Evolutionary conservation across 2,329 filamentous ascomycete species (phyloP).

Genomic region (Epichloe gansuensis): DNA sequence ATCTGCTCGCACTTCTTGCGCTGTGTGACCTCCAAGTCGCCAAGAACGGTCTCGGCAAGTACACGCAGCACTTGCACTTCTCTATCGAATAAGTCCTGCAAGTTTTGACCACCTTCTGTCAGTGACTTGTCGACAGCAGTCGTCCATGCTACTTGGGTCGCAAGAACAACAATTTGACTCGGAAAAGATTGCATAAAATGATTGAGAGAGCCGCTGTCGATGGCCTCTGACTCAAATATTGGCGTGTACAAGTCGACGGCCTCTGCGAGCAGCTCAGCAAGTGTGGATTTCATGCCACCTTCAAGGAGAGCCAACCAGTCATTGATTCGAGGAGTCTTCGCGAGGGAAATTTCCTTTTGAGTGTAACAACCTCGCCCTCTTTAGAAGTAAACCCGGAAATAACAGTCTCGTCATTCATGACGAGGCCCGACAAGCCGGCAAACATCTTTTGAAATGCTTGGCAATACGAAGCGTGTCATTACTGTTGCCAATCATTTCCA

Average conservation of each 20-base stretch:
- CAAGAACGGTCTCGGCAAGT: constrained; percentile 78
- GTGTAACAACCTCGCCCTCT: constrained; percentile 75
- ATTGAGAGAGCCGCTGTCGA: constrained; percentile 60
- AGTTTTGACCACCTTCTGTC: constrained; percentile 53
- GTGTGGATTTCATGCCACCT: constrained; percentile 82
- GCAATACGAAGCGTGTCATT: constrained; percentile 93
- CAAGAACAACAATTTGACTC: constrained; percentile 89
- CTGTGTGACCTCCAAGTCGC: constrained; percentile 74
- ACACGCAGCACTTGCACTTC: constrained; percentile 77
- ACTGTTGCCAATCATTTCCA: constrained; percentile 99
- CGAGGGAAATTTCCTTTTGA: constrained; percentile 88
- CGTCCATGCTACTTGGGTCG: constrained; percentile 90
- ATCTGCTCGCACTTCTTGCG: constrained; percentile 97
- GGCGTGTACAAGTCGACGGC: constrained; percentile 72
- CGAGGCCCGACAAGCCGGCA: constrained; percentile 79
- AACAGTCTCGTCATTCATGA: constrained; percentile 76
- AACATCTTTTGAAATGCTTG: constrained; percentile 99
- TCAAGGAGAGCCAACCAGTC: constrained; percentile 96
- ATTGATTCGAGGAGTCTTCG: constrained; percentile 93
- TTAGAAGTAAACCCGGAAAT: constrained; percentile 93
- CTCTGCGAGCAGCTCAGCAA: constrained; percentile 82
- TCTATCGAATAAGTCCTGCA: constrained; percentile 63
- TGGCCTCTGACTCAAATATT: constrained; percentile 58
- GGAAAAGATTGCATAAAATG: constrained; percentile 78
- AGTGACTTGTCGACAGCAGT: constrained; percentile 71